Base-by-base conservation (phyloP, 2,329 filamentous ascomycete genomes). In the Penicillium hesseltinei region DNA sequence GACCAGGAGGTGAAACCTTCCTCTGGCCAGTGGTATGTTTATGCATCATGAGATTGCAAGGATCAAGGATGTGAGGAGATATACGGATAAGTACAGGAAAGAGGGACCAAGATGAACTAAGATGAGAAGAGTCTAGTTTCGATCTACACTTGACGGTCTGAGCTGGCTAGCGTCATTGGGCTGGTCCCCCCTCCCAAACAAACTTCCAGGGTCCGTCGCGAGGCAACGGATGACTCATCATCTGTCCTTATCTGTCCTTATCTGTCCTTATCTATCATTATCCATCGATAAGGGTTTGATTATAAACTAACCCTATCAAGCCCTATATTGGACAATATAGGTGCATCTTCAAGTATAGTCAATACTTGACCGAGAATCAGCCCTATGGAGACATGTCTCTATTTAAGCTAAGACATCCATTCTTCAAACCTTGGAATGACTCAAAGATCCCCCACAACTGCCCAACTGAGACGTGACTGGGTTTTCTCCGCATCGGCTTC, bases 1-100 rank as follows among this genome's bases (percentile, higher is more conserved):
- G 77, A 25, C 76, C 74, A 19, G 78, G 76, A 56, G 78, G 78
- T 57, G 77, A 78, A 57, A 78, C 74, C 70, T 78, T 80, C 63
- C 77, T 73, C 51, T 74, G 70, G 54, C 68, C 65, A 57, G 64
- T 48, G 21, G 21, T 58, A 58, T 71, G 69, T 60, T 69, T 71
- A 64, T 77, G 75, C 66, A 78, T 74, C 69, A 76, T 77, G 33
- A 4, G 13, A 48, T 39, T 40, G 48, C 44, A 67, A 61, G 44
- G 45, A 48, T 48, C 43, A 56, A 51, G 39, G 47, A 51, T 51
- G 7, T 59, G 47, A 48, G 48, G 33, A 39, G 40, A 54, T 49
- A 51, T n/a, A 40, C 43, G 44, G 40, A 43, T 47, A 51, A 51
- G 53, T 51, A 57, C 42, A 57, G 54, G 48, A 52, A 40, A 39